phyloP scores from a whole-genome alignment of 306 rosid species.

The Trifolium dubium region DNA sequence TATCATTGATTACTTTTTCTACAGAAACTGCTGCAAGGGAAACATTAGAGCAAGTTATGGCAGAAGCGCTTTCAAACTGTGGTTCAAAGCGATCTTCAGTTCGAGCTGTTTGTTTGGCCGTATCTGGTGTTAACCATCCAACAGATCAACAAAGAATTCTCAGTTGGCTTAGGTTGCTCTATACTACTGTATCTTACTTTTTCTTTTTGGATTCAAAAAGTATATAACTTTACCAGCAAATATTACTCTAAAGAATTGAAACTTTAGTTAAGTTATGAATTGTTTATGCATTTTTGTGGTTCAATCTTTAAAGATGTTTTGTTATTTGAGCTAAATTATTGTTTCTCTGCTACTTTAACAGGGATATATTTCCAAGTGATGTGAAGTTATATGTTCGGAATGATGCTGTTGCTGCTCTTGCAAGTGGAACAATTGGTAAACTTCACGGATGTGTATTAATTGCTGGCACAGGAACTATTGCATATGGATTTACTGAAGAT shows the following conservation, averaged over 20 bases:
- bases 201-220: background rate
- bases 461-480: conserved; percentile 95
- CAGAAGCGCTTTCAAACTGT: conserved; percentile 75
- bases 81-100: conserved; percentile 81
- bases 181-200: conserved; percentile 29
- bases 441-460: conserved; percentile 94
- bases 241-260: conserved; percentile 11
- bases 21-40: conserved; percentile 89
- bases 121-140: conserved; percentile 93
- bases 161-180: conserved; percentile 79
- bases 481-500: conserved; percentile 87
- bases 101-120: conserved; percentile 90
- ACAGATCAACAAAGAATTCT: conserved; percentile 80
- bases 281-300: conserved; percentile 32
- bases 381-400: conserved; percentile 83
- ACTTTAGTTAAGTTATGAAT: background rate
- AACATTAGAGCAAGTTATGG: conserved; percentile 89
- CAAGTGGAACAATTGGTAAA: conserved; percentile 91
- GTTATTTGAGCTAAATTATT: background rate
- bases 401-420: conserved; percentile 95
- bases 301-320: conserved; percentile 11
- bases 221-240: conserved; percentile 3
- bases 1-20: conserved; percentile 41
- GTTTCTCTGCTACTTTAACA: conserved; percentile 43
- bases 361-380: conserved; percentile 79